A percentile compares a stretch with the other conserved stretches of the same genome.
phyloP scores from a whole-genome alignment of 2,329 filamentous ascomycete genomes.

The Graphilbum fragrans region DNA sequence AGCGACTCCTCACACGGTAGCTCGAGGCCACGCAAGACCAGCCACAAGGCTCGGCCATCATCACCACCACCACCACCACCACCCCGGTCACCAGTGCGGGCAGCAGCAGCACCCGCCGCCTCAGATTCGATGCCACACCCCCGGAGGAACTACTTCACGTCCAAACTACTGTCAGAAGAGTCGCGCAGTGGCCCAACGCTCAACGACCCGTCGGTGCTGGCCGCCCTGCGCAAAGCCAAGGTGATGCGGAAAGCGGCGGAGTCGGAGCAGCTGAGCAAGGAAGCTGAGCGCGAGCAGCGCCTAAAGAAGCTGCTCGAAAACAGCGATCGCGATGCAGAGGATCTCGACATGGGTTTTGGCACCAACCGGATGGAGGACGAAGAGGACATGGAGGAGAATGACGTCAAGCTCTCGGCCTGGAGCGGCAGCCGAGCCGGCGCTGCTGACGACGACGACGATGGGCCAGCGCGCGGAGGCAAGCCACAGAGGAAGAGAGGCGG shows the following conservation, averaged over 20 bases:
- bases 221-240: slow-evolving; percentile 76
- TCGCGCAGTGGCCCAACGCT: slow-evolving; percentile 40
- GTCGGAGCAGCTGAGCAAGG: slow-evolving; percentile 26
- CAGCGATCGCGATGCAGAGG: slow-evolving; percentile 70
- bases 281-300: slow-evolving; percentile 48
- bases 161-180: slow-evolving; percentile 43
- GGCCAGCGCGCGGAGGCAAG: slow-evolving; percentile 30
- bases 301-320: slow-evolving; percentile 62
- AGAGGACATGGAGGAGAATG: slow-evolving; percentile 62
- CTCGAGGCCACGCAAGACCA: too few species aligned
- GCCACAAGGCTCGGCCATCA: too few species aligned
- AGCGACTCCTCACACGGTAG: slow-evolving; percentile 2
- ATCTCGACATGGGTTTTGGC: slow-evolving; percentile 92
- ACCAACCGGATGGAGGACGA: slow-evolving; percentile 79
- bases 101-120: too few species aligned
- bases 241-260: slow-evolving; percentile 38
- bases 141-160: slow-evolving; percentile 48
- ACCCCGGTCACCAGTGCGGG: slow-evolving; percentile 16
- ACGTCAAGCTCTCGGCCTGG: slow-evolving; percentile 58
- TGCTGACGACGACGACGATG: slow-evolving; percentile 37
- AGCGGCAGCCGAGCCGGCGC: slow-evolving; percentile 15
- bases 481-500: slow-evolving; percentile 55
- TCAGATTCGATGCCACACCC: too few species aligned
- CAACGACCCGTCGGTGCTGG: slow-evolving; percentile 66
- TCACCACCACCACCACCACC: background rate